Base-by-base conservation (phyloP, 345 rosid genomes). In the Abelmoschus esculentus region DNA sequence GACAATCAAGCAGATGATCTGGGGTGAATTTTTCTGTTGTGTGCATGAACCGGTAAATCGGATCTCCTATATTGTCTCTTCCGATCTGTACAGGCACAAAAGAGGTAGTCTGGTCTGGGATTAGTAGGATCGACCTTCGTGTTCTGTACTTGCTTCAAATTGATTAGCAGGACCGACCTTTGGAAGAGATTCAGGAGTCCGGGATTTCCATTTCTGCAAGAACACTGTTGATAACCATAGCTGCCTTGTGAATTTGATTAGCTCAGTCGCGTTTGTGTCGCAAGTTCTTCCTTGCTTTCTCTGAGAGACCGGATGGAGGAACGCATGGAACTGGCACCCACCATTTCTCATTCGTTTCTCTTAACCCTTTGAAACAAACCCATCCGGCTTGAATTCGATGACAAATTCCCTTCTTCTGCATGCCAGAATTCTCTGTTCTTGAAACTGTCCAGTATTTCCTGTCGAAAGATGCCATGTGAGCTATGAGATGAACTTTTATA, bases 301-400 rank as follows among this genome's bases (percentile, higher is more conserved):
- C 97, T 18, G 97, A 89, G 32, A 96, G 85, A 31, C 98, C 97
- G 13, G 70, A 84, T 19, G 85, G 67, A 42, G 90, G 92, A 64
- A 96, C 88, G 47, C 90, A 86, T 1, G 99, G 98, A 66, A 92
- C 86, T 1, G 98, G 99, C 54, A 96, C 74, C 98, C 99, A 92
- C 99, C 99, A 96, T 81, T 91, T 91, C 80, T 95, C 96, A 61
- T 95, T 95, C 26, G 26, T 22, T 22, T 22, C 26, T 22, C 26
- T 22, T 22, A 22, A 22, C 26, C 26, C 26, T 22, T 22, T 22
- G 26, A 22, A 22, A 22, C 26, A 22, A 22, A 22, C 26, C 26
- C 1, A 2, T 82, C 49, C 77, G 85, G 4, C 86, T 83, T 3
- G 96, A 91, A 60, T 84, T 89, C 28, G 90, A 79, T 0, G 93